Percentiles rank a stretch among this genome's conserved stretches.
phyloP scores from a whole-genome alignment of 495 filamentous ascomycete genomes.

The Neurospora tetraspora region DNA sequence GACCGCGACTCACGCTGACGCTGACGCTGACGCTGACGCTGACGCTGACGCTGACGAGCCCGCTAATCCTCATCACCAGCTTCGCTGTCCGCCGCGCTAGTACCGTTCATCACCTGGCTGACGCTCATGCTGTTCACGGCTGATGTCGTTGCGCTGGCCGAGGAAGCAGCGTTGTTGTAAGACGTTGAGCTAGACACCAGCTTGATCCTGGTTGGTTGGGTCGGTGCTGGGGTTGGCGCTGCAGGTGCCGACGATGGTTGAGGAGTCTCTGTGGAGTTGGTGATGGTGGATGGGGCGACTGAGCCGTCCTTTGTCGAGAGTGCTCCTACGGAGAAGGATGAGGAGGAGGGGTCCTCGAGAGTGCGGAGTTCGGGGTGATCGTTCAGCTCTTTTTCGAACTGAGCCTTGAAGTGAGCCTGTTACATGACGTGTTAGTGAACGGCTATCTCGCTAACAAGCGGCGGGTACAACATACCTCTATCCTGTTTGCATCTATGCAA shows the following conservation, averaged over 20 bases:
- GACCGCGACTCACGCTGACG: not conserved
- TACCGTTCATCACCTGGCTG: constrained; percentile 30
- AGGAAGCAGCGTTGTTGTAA: not conserved
- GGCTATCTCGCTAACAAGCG: not conserved
- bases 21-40: not conserved
- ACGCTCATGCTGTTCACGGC: constrained; percentile 28
- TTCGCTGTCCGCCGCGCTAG: constrained; percentile 29
- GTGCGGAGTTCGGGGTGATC: constrained; percentile 63
- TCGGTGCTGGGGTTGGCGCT: constrained; percentile 10
- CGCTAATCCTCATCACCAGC: constrained; percentile 28
- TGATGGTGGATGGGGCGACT: constrained; percentile 53
- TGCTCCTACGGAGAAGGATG: not conserved
- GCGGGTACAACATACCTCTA: constrained; percentile 54
- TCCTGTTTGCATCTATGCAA: constrained; percentile 83
- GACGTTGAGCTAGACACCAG: constrained; percentile 47
- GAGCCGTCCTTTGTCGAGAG: constrained; percentile 50
- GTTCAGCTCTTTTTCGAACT: constrained; percentile 59
- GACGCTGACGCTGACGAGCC: not conserved
- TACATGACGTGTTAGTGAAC: constrained; percentile 18
- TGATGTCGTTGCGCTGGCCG: not conserved
- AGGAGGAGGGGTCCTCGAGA: constrained; percentile 42
- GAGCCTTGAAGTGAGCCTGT: constrained; percentile 56
- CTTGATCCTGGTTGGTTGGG: constrained; percentile 39
- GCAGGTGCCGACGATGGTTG: constrained; percentile 32
- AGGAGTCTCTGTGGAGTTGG: constrained; percentile 48